Conservation (phyloP, 2,329 filamentous ascomycete species). For the Monilinia laxa region DNA sequence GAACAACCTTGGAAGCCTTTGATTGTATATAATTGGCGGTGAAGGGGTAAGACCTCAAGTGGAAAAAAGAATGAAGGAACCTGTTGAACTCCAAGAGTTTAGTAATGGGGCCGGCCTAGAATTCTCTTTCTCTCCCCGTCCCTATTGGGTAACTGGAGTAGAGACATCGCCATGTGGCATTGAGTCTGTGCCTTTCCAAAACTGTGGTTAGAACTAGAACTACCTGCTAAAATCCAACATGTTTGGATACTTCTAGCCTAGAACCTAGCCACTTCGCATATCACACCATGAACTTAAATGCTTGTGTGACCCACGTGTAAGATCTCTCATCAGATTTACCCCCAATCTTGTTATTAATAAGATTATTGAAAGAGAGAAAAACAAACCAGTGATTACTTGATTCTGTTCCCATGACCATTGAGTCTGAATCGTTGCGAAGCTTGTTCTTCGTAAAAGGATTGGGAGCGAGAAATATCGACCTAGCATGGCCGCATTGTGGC, state of each 20-base stretch:
- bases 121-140: neutral
- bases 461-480: neutral
- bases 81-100: neutral
- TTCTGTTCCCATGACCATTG: conserved; percentile 14
- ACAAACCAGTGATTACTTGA: neutral
- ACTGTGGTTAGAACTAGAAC: no score
- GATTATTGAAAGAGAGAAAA: neutral
- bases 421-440: conserved; percentile 1
- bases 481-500: conserved; percentile 3
- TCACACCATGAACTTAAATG: conserved; percentile 3
- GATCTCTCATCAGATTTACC: neutral
- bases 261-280: conserved; percentile 1
- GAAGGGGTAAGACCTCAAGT: neutral
- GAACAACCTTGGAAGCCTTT: neutral
- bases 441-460: conserved; percentile 8
- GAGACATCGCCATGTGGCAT: conserved; percentile 7
- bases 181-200: neutral
- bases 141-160: neutral
- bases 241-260: neutral
- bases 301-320: conserved; percentile 8
- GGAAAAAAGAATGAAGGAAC: neutral
- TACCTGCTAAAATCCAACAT: no score
- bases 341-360: neutral
- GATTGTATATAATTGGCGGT: neutral
- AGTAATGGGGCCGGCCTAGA: neutral